Evolutionary conservation across 2,329 filamentous ascomycete species (phyloP).

Genomic region (Monosporascus ibericus): DNA sequence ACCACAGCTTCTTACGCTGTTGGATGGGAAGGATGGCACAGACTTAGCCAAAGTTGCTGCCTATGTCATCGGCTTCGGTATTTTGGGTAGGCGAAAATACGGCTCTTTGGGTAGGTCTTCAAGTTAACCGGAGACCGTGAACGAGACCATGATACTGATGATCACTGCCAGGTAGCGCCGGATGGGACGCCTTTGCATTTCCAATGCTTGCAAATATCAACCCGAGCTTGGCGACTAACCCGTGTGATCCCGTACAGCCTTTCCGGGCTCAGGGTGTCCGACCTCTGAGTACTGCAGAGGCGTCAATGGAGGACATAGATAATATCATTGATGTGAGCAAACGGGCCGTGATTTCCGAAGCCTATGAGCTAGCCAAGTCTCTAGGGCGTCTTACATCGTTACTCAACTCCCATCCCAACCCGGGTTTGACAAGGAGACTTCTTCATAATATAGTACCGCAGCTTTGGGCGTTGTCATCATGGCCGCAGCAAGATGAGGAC

Average conservation of each 20-base stretch:
- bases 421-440: slow-evolving; percentile 57
- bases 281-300: slow-evolving; percentile 3
- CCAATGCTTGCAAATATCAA: slow-evolving; percentile 51
- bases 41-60: slow-evolving; percentile 54
- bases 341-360: slow-evolving; percentile 38
- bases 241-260: too few species aligned
- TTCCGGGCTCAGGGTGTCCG: too few species aligned
- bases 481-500: slow-evolving; percentile 30
- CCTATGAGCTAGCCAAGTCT: slow-evolving; percentile 41
- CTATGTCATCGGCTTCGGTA: slow-evolving; percentile 60
- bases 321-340: slow-evolving; percentile 41
- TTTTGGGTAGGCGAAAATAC: slow-evolving; percentile 56
- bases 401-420: slow-evolving; percentile 58
- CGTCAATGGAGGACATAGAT: slow-evolving; percentile 12
- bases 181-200: slow-evolving; percentile 57
- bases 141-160: slow-evolving; percentile 10
- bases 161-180: slow-evolving; percentile 38
- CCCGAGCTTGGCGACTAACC: slow-evolving; percentile 21
- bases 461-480: slow-evolving; percentile 57
- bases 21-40: slow-evolving; percentile 54
- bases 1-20: slow-evolving; percentile 53
- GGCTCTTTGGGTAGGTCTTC: slow-evolving; percentile 53
- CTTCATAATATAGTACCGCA: slow-evolving; percentile 52
- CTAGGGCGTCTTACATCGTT: slow-evolving; percentile 51
- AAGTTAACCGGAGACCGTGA: slow-evolving; percentile 6